Evolutionary conservation across 164 flowering plant species (phyloP).

Genomic region (Stephania cephalantha): DNA sequence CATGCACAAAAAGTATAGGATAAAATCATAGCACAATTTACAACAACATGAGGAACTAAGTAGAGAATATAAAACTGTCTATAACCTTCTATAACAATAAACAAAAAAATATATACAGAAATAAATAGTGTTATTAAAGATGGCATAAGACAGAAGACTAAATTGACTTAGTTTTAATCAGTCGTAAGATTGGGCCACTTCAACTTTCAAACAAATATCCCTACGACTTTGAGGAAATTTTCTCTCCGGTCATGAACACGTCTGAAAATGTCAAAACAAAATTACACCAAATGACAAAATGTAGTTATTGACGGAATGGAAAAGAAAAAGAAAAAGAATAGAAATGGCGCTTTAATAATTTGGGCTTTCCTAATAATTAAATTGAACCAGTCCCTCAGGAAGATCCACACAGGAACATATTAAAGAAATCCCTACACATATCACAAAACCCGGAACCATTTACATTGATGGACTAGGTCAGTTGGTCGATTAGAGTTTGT

Average conservation of each 20-base stretch:
- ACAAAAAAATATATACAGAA: neutral
- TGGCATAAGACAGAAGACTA: neutral
- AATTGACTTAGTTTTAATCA: neutral
- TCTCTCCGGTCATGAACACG: neutral
- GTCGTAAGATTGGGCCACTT: neutral
- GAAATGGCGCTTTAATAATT: neutral
- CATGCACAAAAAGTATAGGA: no score
- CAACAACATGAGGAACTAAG: neutral
- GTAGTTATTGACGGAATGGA: neutral
- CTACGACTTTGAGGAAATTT: neutral
- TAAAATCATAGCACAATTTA: neutral
- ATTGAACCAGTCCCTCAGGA: neutral
- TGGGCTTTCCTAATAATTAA: no score
- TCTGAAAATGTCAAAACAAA: neutral
- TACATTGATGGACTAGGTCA: neutral
- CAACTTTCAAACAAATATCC: neutral
- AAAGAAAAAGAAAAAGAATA: neutral
- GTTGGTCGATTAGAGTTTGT: neutral
- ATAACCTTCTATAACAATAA: neutral
- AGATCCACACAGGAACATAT: neutral
- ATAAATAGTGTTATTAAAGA: neutral
- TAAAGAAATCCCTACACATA: neutral
- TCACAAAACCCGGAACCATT: neutral
- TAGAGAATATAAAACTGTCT: neutral
- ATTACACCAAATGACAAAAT: neutral